phyloP scores from a whole-genome alignment of 305 asterid species.

The Galium porrigens region DNA sequence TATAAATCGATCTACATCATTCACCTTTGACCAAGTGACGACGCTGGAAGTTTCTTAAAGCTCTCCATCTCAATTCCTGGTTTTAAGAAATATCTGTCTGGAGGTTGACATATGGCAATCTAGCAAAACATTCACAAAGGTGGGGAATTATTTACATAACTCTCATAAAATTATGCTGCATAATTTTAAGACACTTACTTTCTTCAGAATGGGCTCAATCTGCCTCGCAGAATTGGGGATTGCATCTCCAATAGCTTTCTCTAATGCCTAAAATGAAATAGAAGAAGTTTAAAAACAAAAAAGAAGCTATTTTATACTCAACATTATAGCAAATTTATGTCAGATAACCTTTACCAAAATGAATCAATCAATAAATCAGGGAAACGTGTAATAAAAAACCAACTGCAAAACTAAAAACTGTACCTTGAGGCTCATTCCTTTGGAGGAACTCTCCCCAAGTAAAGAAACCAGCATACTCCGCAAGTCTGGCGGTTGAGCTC shows the following conservation, averaged over 20 bases:
- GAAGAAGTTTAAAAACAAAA: constrained; percentile 18
- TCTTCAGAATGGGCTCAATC: constrained; percentile 73
- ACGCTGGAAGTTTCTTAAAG: constrained; percentile 42
- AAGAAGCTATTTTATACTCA: constrained; percentile 6
- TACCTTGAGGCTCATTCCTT: constrained; percentile 83
- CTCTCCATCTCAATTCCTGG: constrained; percentile 48
- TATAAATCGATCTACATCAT: constrained; percentile 4
- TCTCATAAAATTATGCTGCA: constrained; percentile 10
- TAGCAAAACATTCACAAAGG: constrained; percentile 24
- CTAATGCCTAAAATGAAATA: constrained; percentile 46
- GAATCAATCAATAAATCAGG: background rate
- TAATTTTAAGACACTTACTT: constrained; percentile 38
- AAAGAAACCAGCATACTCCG: constrained; percentile 51
- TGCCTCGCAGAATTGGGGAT: constrained; percentile 54
- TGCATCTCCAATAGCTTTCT: constrained; percentile 74
- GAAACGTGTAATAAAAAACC: background rate
- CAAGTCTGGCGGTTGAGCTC: constrained; percentile 51
- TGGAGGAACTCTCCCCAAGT: constrained; percentile 53
- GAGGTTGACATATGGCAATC: constrained; percentile 65
- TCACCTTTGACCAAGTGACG: constrained; percentile 62
- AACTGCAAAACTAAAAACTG: background rate
- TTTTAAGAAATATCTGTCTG: constrained; percentile 76
- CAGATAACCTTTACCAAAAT: background rate
- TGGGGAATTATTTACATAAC: background rate
- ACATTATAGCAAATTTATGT: background rate